Base-by-base conservation (phyloP, 345 rosid species). In the Pistacia atlantica region DNA sequence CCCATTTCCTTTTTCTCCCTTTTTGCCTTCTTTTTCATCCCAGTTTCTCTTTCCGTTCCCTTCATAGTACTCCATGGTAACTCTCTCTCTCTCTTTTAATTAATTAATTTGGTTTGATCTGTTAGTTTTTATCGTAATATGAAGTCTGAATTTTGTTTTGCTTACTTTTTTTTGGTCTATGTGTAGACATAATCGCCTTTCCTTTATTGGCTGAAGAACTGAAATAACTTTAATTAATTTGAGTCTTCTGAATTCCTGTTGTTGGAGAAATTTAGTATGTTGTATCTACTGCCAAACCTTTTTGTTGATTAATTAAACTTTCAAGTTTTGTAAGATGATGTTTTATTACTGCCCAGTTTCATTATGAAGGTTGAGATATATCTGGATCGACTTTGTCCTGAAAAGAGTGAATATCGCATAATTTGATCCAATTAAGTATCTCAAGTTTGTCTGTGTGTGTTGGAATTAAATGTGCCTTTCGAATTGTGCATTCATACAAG, bases 11-110 rank as follows among this genome's bases (percentile, higher is more conserved):
- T 70, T 8, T 0, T 80, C 35, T 60, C 84, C 54, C 17, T 77
- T 17, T 22, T 83, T 35, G 18, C 67, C 56, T 81, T 81, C 25
- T 51, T 67, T 63, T 58, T 71, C 62, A 17, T 83, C 70, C 85
- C 88, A 4, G 76, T 85, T 76, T 83, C 89, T 62, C 68, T 75
- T 71, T 87, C 93, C 17, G 59, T 88, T 67, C 98, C 98, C 51
- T 22, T 22, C 25, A 77, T 93, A 49, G 81, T 93, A 22, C 25
- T 22, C 25, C 25, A 22, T 22, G 25, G 25, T 22, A 22, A 22
- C 25, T 22, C 22, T 42, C 60, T 33, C 18, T 56, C n/a, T 28
- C 56, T 68, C 35, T 75, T 70, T 22, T 22, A 22, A 22, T 22
- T 22, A 22, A 22, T 33, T 3, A 17, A 0, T 56, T 3, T 33